Conservation (phyloP, 108 stramenopile genomes). For the Fragilariopsis cylindrus region DNA sequence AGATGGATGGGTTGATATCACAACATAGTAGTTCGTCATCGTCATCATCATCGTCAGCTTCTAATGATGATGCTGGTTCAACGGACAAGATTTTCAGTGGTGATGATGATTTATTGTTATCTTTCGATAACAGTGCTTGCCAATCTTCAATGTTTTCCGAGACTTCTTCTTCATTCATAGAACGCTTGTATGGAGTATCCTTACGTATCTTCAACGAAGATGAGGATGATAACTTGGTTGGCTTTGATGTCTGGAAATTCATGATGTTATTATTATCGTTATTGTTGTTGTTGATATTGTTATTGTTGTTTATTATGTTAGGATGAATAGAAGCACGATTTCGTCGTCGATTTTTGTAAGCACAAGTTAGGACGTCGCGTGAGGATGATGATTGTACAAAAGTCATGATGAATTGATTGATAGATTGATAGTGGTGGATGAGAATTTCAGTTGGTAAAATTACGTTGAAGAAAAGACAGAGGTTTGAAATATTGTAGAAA, state of each 20-base stretch:
- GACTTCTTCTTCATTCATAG: neutral
- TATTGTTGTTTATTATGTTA: neutral
- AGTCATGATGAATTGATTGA: slow-evolving; percentile 24
- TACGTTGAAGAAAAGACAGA: neutral
- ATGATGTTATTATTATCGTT: neutral
- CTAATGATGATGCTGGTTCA: too few relatives aligned
- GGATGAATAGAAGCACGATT: slow-evolving; percentile 6
- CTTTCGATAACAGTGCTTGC: neutral
- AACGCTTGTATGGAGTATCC: neutral
- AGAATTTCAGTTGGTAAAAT: neutral
- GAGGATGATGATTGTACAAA: neutral
- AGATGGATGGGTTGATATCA: slow-evolving; percentile 18
- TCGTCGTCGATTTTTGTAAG: slow-evolving; percentile 34
- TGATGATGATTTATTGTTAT: slow-evolving; percentile 1
- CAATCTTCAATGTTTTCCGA: slow-evolving; percentile 17
- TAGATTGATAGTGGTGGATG: neutral
- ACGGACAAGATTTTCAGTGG: neutral
- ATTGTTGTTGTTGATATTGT: neutral
- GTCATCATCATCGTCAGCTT: too few relatives aligned
- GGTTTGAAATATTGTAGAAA: neutral
- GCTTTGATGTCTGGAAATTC: slow-evolving; percentile 9
- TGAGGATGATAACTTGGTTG: neutral
- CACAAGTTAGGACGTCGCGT: slow-evolving; percentile 30
- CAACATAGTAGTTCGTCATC: neutral
- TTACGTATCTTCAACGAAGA: neutral